Conservation (phyloP, 805 yeast genomes). For the Phaffomyces antillensis region DNA sequence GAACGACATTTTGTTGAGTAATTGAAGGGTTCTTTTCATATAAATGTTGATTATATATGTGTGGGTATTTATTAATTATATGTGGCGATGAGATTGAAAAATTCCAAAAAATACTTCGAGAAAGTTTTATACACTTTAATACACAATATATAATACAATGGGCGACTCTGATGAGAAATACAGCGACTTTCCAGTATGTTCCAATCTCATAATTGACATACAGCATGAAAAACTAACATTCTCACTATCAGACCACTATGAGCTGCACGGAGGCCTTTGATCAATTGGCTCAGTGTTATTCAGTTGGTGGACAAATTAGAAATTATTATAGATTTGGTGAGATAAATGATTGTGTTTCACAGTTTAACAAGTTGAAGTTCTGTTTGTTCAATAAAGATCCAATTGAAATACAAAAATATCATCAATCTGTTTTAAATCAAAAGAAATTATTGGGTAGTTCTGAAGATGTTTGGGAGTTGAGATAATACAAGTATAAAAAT, state of each 20-base stretch:
- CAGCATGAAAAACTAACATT: background rate
- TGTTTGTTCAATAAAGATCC: conserved; percentile 58
- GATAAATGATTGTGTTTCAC: conserved; percentile 61
- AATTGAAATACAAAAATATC: conserved; percentile 64
- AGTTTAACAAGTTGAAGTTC: conserved; percentile 72
- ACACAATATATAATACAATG: too few relatives aligned
- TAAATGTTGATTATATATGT: background rate
- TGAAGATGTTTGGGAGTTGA: conserved; percentile 75
- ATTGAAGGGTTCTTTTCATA: background rate
- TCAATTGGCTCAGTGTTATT: conserved; percentile 78
- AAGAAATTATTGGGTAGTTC: conserved; percentile 64
- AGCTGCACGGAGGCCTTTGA: conserved; percentile 79
- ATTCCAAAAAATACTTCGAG: too few relatives aligned
- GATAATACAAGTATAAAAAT: background rate
- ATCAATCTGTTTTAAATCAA: conserved; percentile 53
- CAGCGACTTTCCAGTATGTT: conserved; percentile 20
- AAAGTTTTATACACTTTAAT: too few relatives aligned
- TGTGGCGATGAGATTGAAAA: too few relatives aligned
- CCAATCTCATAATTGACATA: too few relatives aligned
- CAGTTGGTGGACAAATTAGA: conserved; percentile 84
- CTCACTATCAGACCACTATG: conserved; percentile 40
- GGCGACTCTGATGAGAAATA: background rate
- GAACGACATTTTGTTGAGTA: background rate
- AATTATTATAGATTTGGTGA: conserved; percentile 81
- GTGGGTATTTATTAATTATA: too few relatives aligned